Percentiles rank a stretch among this genome's conserved stretches.
phyloP scores from a whole-genome alignment of 2,329 filamentous ascomycete species.

The Mycogone perniciosa region DNA sequence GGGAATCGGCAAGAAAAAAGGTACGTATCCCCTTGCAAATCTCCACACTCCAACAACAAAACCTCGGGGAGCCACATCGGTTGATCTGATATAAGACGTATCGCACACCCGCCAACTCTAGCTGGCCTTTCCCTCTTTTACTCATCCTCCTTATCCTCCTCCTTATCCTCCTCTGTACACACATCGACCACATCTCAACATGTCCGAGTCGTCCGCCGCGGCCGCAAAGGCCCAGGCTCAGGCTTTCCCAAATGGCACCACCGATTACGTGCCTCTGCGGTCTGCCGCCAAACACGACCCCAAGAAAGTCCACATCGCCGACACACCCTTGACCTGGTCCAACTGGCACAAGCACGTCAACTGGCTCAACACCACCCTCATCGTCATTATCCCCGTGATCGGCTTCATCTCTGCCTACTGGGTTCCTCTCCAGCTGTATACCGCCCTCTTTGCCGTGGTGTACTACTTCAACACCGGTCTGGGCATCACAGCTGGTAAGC shows the following conservation, averaged over 20 bases:
- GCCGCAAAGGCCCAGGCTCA: slow-evolving; percentile 34
- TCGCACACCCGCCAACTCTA: slow-evolving; percentile 9
- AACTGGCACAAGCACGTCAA: slow-evolving; percentile 94
- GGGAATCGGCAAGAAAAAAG: no score
- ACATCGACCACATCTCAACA: slow-evolving; percentile 13
- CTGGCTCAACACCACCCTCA: slow-evolving; percentile 83
- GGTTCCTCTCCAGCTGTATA: slow-evolving; percentile 68
- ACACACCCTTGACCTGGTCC: slow-evolving; percentile 67
- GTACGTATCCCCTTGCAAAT: no score
- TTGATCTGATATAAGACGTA: slow-evolving; percentile 21
- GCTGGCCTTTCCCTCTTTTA: slow-evolving; percentile 9
- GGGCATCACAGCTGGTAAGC: slow-evolving; percentile 68
- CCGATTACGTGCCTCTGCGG: slow-evolving; percentile 48
- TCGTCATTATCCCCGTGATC: slow-evolving; percentile 67
- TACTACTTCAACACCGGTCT: slow-evolving; percentile 84
- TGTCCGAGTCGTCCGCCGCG: slow-evolving; percentile 33
- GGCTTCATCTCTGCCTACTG: slow-evolving; percentile 71
- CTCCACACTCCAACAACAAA: no score
- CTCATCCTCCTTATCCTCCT: not conserved
- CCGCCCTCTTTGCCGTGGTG: slow-evolving; percentile 62
- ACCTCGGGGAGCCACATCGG: not conserved
- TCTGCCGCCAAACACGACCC: slow-evolving; percentile 37
- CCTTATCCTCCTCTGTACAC: not conserved
- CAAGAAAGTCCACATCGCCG: slow-evolving; percentile 80
- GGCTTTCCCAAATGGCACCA: slow-evolving; percentile 47